These are phyloP conservation scores for Cavenderia fasciculata DNA, from an alignment of 78 protist genomes.

Conservation along the genomic window DNA sequence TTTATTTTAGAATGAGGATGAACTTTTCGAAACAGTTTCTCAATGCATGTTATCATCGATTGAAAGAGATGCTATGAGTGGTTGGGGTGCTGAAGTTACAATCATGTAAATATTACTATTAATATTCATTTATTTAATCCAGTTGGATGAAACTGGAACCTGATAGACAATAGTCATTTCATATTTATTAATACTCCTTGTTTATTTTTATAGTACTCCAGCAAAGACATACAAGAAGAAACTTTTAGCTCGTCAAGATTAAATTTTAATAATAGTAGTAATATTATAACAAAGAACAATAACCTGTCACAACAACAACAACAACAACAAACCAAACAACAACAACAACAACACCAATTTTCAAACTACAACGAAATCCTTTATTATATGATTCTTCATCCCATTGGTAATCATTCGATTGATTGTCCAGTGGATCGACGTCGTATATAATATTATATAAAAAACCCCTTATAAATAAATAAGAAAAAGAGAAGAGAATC, in stretches of 20 bases:
- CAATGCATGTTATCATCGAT: slow-evolving; percentile 89
- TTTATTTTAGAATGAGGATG: slow-evolving; percentile 75
- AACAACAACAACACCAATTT: not conserved
- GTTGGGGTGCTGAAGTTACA: slow-evolving; percentile 97
- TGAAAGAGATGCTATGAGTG: slow-evolving; percentile 96
- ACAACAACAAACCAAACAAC: not conserved
- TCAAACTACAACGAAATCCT: no score
- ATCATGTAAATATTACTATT: slow-evolving; percentile 72
- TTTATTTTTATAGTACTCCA: slow-evolving; percentile 37
- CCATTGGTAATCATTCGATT: no score
- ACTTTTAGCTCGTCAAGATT: slow-evolving; percentile 80
- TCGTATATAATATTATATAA: no score
- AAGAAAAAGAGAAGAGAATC: no score
- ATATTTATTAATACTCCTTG: not conserved
- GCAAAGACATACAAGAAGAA: slow-evolving; percentile 22
- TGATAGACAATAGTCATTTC: no score
- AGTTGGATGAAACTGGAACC: not conserved
- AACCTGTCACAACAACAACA: slow-evolving; percentile 11
- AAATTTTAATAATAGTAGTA: no score
- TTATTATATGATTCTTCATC: no score
- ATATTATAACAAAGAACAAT: no score
- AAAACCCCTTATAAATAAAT: no score
- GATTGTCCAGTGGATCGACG: no score
- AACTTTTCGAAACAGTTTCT: slow-evolving; percentile 89
- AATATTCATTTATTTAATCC: no score